A percentile compares a stretch with the other conserved stretches of the same genome.
Evolutionary conservation across 2,329 filamentous ascomycete genomes (phyloP).

Genomic region (Biscogniauxia marginata): DNA sequence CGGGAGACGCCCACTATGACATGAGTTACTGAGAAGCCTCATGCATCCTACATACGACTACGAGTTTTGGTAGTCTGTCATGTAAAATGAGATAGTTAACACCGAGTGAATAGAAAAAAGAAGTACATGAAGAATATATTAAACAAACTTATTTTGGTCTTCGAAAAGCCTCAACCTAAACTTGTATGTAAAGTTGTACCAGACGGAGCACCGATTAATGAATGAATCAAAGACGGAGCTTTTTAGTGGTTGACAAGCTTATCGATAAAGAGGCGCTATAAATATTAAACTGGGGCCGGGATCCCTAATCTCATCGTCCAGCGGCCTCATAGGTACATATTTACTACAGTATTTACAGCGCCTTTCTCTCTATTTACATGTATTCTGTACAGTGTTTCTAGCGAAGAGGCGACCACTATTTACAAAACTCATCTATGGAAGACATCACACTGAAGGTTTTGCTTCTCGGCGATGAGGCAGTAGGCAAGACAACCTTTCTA

Average conservation of each 20-base stretch:
- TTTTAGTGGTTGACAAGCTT: constrained; percentile 11
- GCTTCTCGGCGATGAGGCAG: constrained; percentile 57
- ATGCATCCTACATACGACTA: constrained; percentile 18
- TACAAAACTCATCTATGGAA: constrained; percentile 49
- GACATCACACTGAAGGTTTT: constrained; percentile 51
- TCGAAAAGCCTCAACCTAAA: constrained; percentile 11
- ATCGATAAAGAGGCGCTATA: constrained; percentile 24
- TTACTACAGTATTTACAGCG: constrained; percentile 1
- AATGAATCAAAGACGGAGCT: not conserved
- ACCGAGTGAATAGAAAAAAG: not conserved
- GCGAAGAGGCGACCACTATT: too few species aligned
- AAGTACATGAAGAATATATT: not conserved
- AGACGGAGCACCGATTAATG: too few species aligned
- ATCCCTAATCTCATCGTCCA: not conserved
- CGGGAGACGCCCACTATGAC: constrained; percentile 21
- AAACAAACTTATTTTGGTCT: not conserved
- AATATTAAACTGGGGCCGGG: constrained; percentile 6
- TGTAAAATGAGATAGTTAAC: not conserved
- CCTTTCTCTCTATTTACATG: not conserved
- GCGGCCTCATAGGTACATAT: not conserved
- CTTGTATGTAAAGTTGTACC: too few species aligned
- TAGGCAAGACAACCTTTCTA: constrained; percentile 61
- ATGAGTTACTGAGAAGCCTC: constrained; percentile 19
- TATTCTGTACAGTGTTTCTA: too few species aligned
- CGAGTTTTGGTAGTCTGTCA: not conserved